A percentile compares a stretch with the other conserved stretches of the same genome.
Evolutionary conservation across 306 rosid genomes (phyloP).

Genomic region (Arachis hypogaea): DNA sequence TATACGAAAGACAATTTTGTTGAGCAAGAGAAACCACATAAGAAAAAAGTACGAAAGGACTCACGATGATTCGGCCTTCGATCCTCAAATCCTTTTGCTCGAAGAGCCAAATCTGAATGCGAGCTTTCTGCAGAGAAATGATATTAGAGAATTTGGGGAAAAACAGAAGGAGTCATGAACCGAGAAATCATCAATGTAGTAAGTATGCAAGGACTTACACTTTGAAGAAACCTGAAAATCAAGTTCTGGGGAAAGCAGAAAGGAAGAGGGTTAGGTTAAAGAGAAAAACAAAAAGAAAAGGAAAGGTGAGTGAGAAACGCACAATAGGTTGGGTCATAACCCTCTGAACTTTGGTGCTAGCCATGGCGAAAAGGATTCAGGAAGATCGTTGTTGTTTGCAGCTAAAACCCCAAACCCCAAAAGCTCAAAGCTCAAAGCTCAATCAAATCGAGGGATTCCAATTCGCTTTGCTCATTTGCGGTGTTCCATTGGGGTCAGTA

Average conservation of each 20-base stretch:
- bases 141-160: not conserved
- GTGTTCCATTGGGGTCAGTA: not conserved
- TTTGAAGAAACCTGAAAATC: conserved; percentile 92
- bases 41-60: conserved; percentile 23
- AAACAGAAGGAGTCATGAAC: not conserved
- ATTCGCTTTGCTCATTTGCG: no score
- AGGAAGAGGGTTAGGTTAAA: conserved; percentile 8
- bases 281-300: conserved; percentile 8
- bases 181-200: not conserved
- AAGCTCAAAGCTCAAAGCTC: no score
- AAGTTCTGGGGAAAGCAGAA: conserved; percentile 57
- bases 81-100: conserved; percentile 84
- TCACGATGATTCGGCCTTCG: conserved; percentile 85
- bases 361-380: conserved; percentile 55
- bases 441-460: no score
- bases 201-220: conserved; percentile 50
- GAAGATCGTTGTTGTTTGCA: not conserved
- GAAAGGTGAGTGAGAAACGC: conserved; percentile 17
- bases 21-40: conserved; percentile 10
- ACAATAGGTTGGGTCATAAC: conserved; percentile 95
- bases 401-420: not conserved
- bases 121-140: conserved; percentile 63
- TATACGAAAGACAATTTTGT: not conserved
- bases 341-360: conserved; percentile 96
- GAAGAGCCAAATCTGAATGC: conserved; percentile 88